phyloP scores from a whole-genome alignment of 257 asterid species.

The Scutellaria barbata region DNA sequence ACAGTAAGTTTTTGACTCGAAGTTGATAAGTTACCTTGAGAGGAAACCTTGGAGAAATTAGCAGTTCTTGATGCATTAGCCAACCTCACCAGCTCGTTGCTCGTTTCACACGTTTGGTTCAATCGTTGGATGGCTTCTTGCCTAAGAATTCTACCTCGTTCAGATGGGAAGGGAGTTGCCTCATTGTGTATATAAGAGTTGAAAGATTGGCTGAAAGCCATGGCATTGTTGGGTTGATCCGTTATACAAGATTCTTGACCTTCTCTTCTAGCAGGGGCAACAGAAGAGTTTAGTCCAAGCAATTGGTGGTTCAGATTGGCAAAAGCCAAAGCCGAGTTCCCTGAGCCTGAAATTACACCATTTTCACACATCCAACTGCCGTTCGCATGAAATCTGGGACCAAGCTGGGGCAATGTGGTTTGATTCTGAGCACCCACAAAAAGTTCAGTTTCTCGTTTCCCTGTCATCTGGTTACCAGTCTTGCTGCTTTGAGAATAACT shows the following conservation, averaged over 20 bases:
- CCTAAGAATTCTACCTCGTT: slow-evolving; percentile 24
- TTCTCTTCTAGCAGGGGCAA: slow-evolving; percentile 10
- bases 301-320: slow-evolving; percentile 20
- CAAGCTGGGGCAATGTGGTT: not conserved
- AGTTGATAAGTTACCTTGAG: slow-evolving; percentile 14
- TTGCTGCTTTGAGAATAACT: slow-evolving; percentile 37
- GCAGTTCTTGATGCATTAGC: slow-evolving; percentile 14
- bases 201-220: not conserved
- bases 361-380: slow-evolving; percentile 1
- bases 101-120: slow-evolving; percentile 3
- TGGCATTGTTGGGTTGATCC: slow-evolving; percentile 3
- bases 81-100: slow-evolving; percentile 2
- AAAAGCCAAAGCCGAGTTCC: slow-evolving; percentile 16
- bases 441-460: slow-evolving; percentile 31
- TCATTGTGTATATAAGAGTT: slow-evolving; percentile 7
- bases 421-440: slow-evolving; percentile 20
- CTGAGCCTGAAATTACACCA: not conserved
- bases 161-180: not conserved
- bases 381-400: slow-evolving; percentile 10
- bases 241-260: not conserved
- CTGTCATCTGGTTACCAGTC: slow-evolving; percentile 19
- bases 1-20: not conserved
- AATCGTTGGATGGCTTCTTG: slow-evolving; percentile 26
- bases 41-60: not conserved
- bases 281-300: slow-evolving; percentile 27